Conservation (phyloP, 768 basidiomycete species). For the Gymnopilus junonius region DNA sequence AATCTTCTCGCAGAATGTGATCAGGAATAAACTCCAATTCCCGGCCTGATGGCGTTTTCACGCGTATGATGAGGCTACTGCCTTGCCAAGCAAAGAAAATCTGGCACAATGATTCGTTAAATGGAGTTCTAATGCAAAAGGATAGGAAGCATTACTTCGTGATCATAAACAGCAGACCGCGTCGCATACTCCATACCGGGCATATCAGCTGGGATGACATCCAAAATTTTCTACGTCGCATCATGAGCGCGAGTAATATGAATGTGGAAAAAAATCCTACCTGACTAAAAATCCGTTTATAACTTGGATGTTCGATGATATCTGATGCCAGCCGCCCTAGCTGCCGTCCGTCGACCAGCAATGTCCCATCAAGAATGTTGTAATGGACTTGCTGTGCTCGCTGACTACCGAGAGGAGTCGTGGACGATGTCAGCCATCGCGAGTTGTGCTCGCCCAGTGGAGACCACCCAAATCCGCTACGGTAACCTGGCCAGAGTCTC, state of each 20-base stretch:
- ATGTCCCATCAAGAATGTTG: conserved; percentile 43
- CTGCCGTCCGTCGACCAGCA: conserved; percentile 46
- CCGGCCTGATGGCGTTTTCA: conserved; percentile 12
- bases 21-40: conserved; percentile 41
- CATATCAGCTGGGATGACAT: conserved; percentile 38
- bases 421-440: conserved; percentile 29
- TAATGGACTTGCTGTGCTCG: conserved; percentile 36
- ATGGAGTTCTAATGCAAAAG: not conserved
- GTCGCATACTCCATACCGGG: conserved; percentile 38
- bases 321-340: conserved; percentile 41
- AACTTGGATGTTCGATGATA: conserved; percentile 36
- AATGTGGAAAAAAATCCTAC: conserved; percentile 27
- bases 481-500: conserved; percentile 35
- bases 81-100: conserved; percentile 31
- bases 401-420: conserved; percentile 13
- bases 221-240: conserved; percentile 35
- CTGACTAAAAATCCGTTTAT: conserved; percentile 37
- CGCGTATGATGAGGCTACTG: conserved; percentile 33
- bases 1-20: conserved; percentile 26
- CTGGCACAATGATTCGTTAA: conserved; percentile 19
- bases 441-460: conserved; percentile 11
- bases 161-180: conserved; percentile 19
- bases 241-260: too few relatives aligned
- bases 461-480: conserved; percentile 16
- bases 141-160: conserved; percentile 14